phyloP scores from a whole-genome alignment of 768 basidiomycete genomes.

The Cubamyces lactineus region DNA sequence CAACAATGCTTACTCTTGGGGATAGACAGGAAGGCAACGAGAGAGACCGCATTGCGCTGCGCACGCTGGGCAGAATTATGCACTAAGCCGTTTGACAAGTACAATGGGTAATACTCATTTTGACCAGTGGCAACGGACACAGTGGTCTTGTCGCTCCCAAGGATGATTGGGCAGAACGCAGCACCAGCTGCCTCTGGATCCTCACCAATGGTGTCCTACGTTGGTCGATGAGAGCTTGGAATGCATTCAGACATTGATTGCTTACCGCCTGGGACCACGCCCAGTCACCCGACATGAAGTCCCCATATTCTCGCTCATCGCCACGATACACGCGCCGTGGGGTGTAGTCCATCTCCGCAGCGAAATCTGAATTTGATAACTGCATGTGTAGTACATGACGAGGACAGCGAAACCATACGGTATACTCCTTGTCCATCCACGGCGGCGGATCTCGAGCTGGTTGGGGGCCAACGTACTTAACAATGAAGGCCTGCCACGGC shows the following conservation, averaged over 20 bases:
- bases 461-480: conserved; percentile 27
- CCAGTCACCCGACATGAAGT: conserved; percentile 25
- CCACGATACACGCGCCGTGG: conserved; percentile 23
- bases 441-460: conserved; percentile 13
- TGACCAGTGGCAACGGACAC: conserved; percentile 33
- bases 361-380: conserved; percentile 28
- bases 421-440: conserved; percentile 31
- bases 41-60: conserved; percentile 24
- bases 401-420: conserved; percentile 31
- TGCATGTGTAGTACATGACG: conserved; percentile 22
- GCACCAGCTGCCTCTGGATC: not conserved
- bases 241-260: not conserved
- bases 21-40: conserved; percentile 34
- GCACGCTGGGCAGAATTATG: conserved; percentile 28
- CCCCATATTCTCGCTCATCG: conserved; percentile 18
- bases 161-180: not conserved
- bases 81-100: conserved; percentile 30
- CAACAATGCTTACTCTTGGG: conserved; percentile 34
- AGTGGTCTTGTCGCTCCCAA: conserved; percentile 21
- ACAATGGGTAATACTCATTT: conserved; percentile 35
- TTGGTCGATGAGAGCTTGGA: not conserved
- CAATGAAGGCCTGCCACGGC: conserved; percentile 41
- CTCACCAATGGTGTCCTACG: not conserved
- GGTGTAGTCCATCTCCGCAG: conserved; percentile 29
- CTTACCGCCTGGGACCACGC: conserved; percentile 10